A percentile compares a stretch with the other conserved stretches of the same genome.
phyloP scores from a whole-genome alignment of 176 grass and related monocot genomes.

The Rhipidocladum racemiflorum region DNA sequence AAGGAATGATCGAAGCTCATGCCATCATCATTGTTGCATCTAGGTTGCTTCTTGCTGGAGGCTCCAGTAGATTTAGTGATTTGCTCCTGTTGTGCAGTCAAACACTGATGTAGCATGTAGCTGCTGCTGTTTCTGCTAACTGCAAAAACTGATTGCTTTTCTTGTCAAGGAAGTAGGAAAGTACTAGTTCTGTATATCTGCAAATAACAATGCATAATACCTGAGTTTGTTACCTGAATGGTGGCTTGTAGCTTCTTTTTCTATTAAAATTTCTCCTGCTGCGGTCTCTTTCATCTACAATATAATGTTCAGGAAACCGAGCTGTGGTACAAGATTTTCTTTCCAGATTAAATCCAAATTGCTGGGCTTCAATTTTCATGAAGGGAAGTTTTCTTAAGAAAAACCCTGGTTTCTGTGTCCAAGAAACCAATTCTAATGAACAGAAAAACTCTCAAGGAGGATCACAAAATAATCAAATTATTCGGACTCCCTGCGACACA shows the following conservation, averaged over 20 bases:
- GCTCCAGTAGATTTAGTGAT: neutral
- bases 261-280: neutral
- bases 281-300: slow-evolving; percentile 9
- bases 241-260: neutral
- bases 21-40: slow-evolving; percentile 30
- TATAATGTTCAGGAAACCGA: neutral
- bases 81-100: neutral
- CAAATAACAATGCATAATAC: neutral
- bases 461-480: slow-evolving; percentile 25
- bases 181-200: neutral
- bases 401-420: neutral
- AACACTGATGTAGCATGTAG: neutral
- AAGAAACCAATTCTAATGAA: neutral
- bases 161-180: neutral
- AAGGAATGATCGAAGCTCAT: slow-evolving; percentile 35
- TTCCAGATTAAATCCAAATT: neutral
- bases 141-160: neutral
- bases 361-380: neutral
- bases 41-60: slow-evolving; percentile 1
- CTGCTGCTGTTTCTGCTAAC: slow-evolving; percentile 4
- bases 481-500: neutral
- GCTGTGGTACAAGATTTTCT: neutral
- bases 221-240: neutral
- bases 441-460: neutral
- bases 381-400: neutral